phyloP scores from a whole-genome alignment of 805 yeast species.

The Candida vaughaniae region DNA sequence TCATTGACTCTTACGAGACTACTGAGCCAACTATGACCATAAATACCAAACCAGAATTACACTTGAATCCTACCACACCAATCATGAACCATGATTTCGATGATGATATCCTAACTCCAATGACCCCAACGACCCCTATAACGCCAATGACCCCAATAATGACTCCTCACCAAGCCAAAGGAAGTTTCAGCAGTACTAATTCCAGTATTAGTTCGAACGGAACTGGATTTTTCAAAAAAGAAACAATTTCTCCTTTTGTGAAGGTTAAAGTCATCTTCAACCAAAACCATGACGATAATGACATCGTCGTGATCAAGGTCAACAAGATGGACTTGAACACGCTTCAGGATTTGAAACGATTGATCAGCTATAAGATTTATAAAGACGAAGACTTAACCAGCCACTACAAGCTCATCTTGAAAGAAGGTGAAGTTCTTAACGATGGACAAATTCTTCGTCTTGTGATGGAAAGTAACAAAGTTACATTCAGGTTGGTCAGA shows the following conservation, averaged over 20 bases:
- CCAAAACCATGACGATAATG: constrained; percentile 27
- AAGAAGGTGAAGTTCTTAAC: constrained; percentile 7
- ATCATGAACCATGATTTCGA: not conserved
- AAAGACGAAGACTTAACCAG: constrained; percentile 25
- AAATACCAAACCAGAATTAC: not conserved
- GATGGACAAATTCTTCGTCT: constrained; percentile 13
- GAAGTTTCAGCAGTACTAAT: not conserved
- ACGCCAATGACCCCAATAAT: constrained; percentile 6
- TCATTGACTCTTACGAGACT: constrained; percentile 30
- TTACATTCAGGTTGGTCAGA: constrained; percentile 23
- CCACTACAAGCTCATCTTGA: constrained; percentile 23
- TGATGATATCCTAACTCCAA: constrained; percentile 3
- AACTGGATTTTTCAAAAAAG: not conserved
- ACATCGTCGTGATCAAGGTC: constrained; percentile 27
- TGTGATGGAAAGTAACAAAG: constrained; percentile 22
- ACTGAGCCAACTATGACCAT: not conserved
- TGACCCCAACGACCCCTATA: constrained; percentile 12
- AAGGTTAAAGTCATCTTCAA: constrained; percentile 25
- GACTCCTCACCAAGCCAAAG: not conserved
- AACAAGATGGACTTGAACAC: constrained; percentile 23
- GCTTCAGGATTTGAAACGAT: constrained; percentile 25
- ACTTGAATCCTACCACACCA: constrained; percentile 6
- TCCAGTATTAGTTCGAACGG: constrained; percentile 1
- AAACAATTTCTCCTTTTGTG: constrained; percentile 6
- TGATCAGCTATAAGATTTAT: constrained; percentile 28